Evolutionary conservation across 2,329 filamentous ascomycete species (phyloP).

Genomic region (Orbilia brochopaga): DNA sequence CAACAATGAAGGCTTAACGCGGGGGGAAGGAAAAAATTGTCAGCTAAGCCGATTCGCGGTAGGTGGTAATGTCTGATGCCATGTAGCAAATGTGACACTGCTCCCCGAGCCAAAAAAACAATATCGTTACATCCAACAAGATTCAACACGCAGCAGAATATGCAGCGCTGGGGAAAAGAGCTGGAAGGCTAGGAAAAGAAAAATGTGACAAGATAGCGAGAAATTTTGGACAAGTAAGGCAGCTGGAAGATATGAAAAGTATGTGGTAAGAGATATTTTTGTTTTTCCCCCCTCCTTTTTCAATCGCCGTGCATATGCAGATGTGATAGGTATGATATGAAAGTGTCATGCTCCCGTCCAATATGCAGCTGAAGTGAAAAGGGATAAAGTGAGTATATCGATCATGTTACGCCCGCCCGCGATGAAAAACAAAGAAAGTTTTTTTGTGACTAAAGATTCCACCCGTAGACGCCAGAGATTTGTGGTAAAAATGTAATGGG

Average conservation of each 20-base stretch:
- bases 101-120: slow-evolving; percentile 22
- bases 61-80: slow-evolving; percentile 27
- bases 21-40: slow-evolving; percentile 11
- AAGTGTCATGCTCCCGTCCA: background rate
- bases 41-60: slow-evolving; percentile 32
- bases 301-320: background rate
- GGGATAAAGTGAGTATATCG: background rate
- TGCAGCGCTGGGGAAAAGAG: slow-evolving; percentile 17
- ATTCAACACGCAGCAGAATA: slow-evolving; percentile 29
- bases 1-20: slow-evolving; percentile 3
- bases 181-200: slow-evolving; percentile 1
- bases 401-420: slow-evolving; percentile 6
- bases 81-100: slow-evolving; percentile 41
- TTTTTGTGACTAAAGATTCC: slow-evolving; percentile 16
- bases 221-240: background rate
- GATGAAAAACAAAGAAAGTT: slow-evolving; percentile 15
- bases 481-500: slow-evolving; percentile 20
- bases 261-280: too few relatives aligned
- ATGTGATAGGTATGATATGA: slow-evolving; percentile 3
- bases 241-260: background rate
- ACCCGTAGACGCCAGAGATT: slow-evolving; percentile 44
- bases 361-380: slow-evolving; percentile 3
- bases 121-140: slow-evolving; percentile 50
- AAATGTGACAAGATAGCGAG: background rate
- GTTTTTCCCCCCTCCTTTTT: background rate